These are phyloP conservation scores for Aspergillus fructus DNA, from an alignment of 2,329 filamentous ascomycete genomes.

Conservation along the genomic window DNA sequence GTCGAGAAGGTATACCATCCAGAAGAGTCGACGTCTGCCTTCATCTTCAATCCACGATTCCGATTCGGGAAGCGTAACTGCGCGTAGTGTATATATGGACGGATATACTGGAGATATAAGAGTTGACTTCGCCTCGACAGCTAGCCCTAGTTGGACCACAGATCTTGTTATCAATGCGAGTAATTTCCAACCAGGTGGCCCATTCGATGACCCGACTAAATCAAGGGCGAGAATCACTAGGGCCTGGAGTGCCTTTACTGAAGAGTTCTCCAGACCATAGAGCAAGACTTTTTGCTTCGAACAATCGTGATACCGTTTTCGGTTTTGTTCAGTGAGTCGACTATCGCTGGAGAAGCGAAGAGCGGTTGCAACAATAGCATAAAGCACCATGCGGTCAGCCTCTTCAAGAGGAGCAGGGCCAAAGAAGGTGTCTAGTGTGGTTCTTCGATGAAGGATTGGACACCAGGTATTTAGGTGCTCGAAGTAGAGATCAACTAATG, in stretches of 20 bases:
- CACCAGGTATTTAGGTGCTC: slow-evolving; percentile 82
- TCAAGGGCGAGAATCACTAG: slow-evolving; percentile 84
- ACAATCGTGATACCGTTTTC: slow-evolving; percentile 72
- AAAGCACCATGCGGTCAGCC: slow-evolving; percentile 76
- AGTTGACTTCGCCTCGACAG: slow-evolving; percentile 77
- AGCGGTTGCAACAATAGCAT: slow-evolving; percentile 86
- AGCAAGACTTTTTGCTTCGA: slow-evolving; percentile 85
- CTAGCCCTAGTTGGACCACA: slow-evolving; percentile 81
- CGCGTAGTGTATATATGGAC: slow-evolving; percentile 85
- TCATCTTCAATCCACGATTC: slow-evolving; percentile 89
- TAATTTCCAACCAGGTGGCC: slow-evolving; percentile 88
- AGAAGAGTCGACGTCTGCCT: slow-evolving; percentile 78
- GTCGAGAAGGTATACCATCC: slow-evolving; percentile 91
- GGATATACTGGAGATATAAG: slow-evolving; percentile 75
- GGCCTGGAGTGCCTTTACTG: slow-evolving; percentile 82
- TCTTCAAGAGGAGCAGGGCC: slow-evolving; percentile 74
- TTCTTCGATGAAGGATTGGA: slow-evolving; percentile 82
- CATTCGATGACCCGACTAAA: slow-evolving; percentile 81
- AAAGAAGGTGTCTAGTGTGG: slow-evolving; percentile 79
- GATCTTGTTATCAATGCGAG: slow-evolving; percentile 85
- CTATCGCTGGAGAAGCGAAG: slow-evolving; percentile 78
- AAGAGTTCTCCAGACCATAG: slow-evolving; percentile 86
- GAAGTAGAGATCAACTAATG: slow-evolving; percentile 73
- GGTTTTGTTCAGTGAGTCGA: slow-evolving; percentile 69
- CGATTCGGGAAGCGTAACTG: slow-evolving; percentile 79